phyloP scores from a whole-genome alignment of 1,284 basidiomycete species.

The Boletus sp. region DNA sequence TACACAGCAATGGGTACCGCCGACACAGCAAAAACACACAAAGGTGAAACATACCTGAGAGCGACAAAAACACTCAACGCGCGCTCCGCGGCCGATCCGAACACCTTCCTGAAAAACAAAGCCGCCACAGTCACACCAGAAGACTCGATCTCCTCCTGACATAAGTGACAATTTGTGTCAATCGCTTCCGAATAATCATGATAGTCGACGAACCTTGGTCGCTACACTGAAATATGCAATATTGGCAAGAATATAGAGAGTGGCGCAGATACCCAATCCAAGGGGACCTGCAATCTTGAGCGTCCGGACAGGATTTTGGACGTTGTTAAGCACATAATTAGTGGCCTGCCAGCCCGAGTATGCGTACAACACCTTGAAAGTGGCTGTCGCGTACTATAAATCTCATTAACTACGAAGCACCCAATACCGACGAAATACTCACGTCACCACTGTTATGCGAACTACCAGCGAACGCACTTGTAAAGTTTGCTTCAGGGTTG shows the following conservation, averaged over 20 bases:
- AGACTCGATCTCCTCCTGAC: slow-evolving; percentile 47
- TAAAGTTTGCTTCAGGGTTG: slow-evolving; percentile 51
- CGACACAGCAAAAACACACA: neutral
- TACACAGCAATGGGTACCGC: slow-evolving; percentile 5
- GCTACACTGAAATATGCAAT: slow-evolving; percentile 53
- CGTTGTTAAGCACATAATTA: slow-evolving; percentile 60
- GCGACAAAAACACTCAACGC: slow-evolving; percentile 57
- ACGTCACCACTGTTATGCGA: slow-evolving; percentile 50
- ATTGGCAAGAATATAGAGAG: slow-evolving; percentile 56
- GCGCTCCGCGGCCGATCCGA: slow-evolving; percentile 49
- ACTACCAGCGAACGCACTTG: slow-evolving; percentile 51
- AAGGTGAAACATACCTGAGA: slow-evolving; percentile 42
- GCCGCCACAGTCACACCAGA: slow-evolving; percentile 55
- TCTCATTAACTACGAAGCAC: neutral
- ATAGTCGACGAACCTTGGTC: slow-evolving; percentile 20
- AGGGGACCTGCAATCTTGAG: slow-evolving; percentile 59
- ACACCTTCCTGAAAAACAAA: slow-evolving; percentile 58
- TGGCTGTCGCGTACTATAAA: slow-evolving; percentile 58
- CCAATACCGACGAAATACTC: slow-evolving; percentile 10
- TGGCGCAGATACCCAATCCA: slow-evolving; percentile 50
- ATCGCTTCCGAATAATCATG: neutral
- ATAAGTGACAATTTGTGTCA: neutral
- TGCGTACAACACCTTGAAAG: slow-evolving; percentile 58
- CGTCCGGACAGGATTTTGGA: slow-evolving; percentile 53
- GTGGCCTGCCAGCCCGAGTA: slow-evolving; percentile 60